Conservation (phyloP, 2,329 filamentous ascomycete genomes). For the Cylindrodendrum hubeiense region DNA sequence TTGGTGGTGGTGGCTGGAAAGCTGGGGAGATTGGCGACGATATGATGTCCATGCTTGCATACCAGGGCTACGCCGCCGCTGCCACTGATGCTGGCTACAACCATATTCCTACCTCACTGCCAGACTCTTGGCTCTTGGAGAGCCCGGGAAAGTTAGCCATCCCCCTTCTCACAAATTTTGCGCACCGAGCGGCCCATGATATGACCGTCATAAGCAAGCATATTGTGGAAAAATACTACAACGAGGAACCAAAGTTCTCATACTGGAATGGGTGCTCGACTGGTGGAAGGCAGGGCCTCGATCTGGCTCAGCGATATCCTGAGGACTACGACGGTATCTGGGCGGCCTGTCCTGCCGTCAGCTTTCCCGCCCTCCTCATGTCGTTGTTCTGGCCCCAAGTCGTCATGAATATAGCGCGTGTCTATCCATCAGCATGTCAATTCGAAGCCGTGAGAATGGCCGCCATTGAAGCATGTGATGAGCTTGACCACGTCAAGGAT, state of each 20-base stretch:
- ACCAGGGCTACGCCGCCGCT: conserved; percentile 9
- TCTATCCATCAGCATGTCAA: conserved; percentile 12
- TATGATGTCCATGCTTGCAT: not conserved
- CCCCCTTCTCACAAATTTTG: conserved; percentile 4
- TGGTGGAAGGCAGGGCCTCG: conserved; percentile 17
- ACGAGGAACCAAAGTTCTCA: not conserved
- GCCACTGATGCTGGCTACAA: not conserved
- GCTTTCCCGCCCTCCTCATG: conserved; percentile 1
- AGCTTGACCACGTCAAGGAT: conserved; percentile 9
- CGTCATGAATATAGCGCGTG: conserved; percentile 6
- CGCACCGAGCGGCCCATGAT: not conserved
- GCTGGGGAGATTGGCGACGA: not conserved
- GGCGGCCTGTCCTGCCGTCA: not conserved
- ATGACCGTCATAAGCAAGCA: not conserved
- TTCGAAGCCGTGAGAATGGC: not conserved
- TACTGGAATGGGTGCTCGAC: conserved; percentile 24
- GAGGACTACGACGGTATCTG: conserved; percentile 14
- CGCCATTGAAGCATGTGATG: conserved; percentile 10
- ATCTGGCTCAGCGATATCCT: not conserved
- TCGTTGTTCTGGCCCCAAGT: conserved; percentile 18
- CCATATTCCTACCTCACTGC: too few species aligned
- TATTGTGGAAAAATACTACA: not conserved
- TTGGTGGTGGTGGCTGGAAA: conserved; percentile 12
- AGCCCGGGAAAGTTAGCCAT: too few species aligned
- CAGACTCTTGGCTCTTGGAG: too few species aligned